Evolutionary conservation across 495 filamentous ascomycete genomes (phyloP), one percentile per base, ranked within the genome.

Genomic region (Pseudevernia furfuracea): DNA sequence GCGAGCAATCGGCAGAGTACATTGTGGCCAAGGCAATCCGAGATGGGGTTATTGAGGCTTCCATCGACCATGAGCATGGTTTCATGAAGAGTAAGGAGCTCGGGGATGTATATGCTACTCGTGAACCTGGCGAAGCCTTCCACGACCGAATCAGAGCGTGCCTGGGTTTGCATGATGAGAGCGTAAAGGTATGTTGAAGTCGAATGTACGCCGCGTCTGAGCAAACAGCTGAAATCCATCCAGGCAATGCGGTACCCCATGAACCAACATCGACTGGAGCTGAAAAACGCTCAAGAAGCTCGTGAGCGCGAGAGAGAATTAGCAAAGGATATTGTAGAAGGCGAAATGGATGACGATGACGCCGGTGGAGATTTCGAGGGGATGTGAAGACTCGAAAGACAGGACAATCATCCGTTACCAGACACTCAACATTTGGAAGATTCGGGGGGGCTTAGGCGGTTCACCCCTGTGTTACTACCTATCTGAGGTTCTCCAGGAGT

Each of bases 11-110:
- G 59, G 94, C 94, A 25, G 94, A 98, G 77, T 98, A 98, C 75
- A 97, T 98, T 74, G 95, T 97, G 38, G 94, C 94, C 53, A 98
- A 98, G 80, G 95, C 94, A 39, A 97, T 98, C 67, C 86, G 94
- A 30, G 94, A 98, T 72, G 95, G 94, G 67, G 94, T 98, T 32
- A 98, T 98, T 59, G 94, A 98, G 80, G 94, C 95, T 34, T 89
- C 88, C 8, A 78, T 98, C 68, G 93, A 97, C 72, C 89, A 96
- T 67, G 91, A 96, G 81, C 85, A 88, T 62, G 94, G 93, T 1
- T 97, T 89, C 79, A 97, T 98, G 91, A 94, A 96, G 85, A 96
- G 91, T 74, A 96, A 95, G 82, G 92, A 96, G 70, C 80, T 92
- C 30, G 87, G 92, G 34, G 94, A 98, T 73, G 89, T 97, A 32